Percentiles rank a stretch among this genome's conserved stretches.
These are phyloP conservation scores for Boletus sp. DNA, from an alignment of 1,284 basidiomycete species.

Conservation along the genomic window DNA sequence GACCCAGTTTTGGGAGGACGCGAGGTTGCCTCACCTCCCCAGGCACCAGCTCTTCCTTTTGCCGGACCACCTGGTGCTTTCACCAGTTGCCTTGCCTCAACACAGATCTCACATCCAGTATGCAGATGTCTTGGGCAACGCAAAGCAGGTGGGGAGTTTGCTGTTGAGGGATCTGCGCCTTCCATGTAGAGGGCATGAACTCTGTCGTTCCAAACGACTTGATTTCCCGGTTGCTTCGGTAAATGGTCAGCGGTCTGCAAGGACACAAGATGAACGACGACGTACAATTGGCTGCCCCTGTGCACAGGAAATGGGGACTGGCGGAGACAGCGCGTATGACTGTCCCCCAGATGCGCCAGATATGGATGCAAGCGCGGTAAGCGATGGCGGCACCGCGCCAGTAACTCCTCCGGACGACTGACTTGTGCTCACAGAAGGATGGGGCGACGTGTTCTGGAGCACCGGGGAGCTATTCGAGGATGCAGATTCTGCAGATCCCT, in stretches of 20 bases:
- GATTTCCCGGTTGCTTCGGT: slow-evolving; percentile 15
- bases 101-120: slow-evolving; percentile 68
- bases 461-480: slow-evolving; percentile 26
- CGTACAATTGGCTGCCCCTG: slow-evolving; percentile 18
- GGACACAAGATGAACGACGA: not conserved
- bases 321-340: slow-evolving; percentile 5
- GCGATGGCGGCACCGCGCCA: slow-evolving; percentile 35
- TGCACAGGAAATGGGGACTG: slow-evolving; percentile 1
- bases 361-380: slow-evolving; percentile 37
- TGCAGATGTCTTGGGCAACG: slow-evolving; percentile 71
- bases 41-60: slow-evolving; percentile 21
- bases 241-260: slow-evolving; percentile 2
- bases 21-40: slow-evolving; percentile 29
- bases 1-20: slow-evolving; percentile 23
- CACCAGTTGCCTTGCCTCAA: slow-evolving; percentile 46
- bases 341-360: slow-evolving; percentile 26
- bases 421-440: slow-evolving; percentile 27
- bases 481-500: slow-evolving; percentile 18
- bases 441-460: slow-evolving; percentile 22
- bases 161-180: slow-evolving; percentile 58
- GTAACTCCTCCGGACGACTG: slow-evolving; percentile 20
- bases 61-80: slow-evolving; percentile 30
- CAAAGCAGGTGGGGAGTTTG: slow-evolving; percentile 58
- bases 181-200: slow-evolving; percentile 51
- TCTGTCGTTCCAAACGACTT: slow-evolving; percentile 38